A percentile compares a stretch with the other conserved stretches of the same genome.
Evolutionary conservation across 805 yeast species (phyloP).

Genomic region (Helenozyma rhizophorensis): DNA sequence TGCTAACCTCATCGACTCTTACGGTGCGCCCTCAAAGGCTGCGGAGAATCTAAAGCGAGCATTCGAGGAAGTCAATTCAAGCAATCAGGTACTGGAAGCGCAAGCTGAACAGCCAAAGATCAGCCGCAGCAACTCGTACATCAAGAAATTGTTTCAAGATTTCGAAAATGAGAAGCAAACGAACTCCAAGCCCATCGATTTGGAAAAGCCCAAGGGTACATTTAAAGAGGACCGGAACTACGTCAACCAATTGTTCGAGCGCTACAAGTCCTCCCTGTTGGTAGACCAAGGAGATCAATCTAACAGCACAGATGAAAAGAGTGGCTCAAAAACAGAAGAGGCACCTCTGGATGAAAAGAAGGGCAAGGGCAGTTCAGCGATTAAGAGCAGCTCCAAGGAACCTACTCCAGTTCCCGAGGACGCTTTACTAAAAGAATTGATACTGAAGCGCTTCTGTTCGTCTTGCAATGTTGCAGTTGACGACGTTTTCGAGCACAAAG

Average conservation of each 20-base stretch:
- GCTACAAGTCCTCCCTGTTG: slow-evolving; percentile 10
- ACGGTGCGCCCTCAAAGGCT: slow-evolving; percentile 11
- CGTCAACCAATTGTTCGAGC: slow-evolving; percentile 23
- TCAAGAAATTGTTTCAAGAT: slow-evolving; percentile 16
- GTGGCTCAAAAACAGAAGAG: background rate
- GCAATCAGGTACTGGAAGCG: background rate
- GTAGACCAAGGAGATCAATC: too few relatives aligned
- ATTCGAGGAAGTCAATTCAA: slow-evolving; percentile 12
- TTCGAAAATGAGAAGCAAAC: slow-evolving; percentile 14
- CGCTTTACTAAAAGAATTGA: slow-evolving; percentile 14
- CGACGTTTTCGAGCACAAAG: slow-evolving; percentile 47
- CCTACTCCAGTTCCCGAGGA: slow-evolving; percentile 4
- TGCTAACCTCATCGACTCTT: slow-evolving; percentile 29
- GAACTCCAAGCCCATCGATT: background rate
- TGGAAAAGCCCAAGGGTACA: slow-evolving; percentile 3
- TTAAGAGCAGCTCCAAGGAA: background rate
- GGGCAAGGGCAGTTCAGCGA: too few relatives aligned
- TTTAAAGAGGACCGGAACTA: slow-evolving; percentile 22
- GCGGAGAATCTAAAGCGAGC: slow-evolving; percentile 7
- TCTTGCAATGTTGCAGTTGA: slow-evolving; percentile 23
- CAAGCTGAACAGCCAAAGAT: slow-evolving; percentile 4
- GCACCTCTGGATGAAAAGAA: background rate
- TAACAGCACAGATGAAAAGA: background rate
- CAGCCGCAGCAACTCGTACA: slow-evolving; percentile 11
- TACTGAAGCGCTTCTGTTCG: slow-evolving; percentile 20